phyloP scores from a whole-genome alignment of 2,329 filamentous ascomycete species.

The Xylariaceae sp. region DNA sequence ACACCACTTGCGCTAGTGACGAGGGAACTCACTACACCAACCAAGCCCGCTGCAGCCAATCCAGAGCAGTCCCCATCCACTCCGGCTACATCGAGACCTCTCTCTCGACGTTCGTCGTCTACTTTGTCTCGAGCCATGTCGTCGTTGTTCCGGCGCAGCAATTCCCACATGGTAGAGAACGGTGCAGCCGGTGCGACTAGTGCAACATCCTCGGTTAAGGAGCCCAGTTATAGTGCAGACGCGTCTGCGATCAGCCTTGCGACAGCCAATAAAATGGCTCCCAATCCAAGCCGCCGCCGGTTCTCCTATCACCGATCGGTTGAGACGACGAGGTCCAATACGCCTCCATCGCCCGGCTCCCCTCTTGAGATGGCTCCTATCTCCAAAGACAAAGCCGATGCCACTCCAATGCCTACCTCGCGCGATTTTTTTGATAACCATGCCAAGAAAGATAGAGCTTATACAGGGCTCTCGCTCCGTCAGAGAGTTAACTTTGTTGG shows the following conservation, averaged over 20 bases:
- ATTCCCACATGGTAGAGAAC: constrained; percentile 36
- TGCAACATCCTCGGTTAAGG: constrained; percentile 30
- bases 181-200: constrained; percentile 2
- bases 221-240: constrained; percentile 34
- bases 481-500: constrained; percentile 54
- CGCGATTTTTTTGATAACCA: constrained; percentile 53
- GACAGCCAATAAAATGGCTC: constrained; percentile 30
- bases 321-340: constrained; percentile 40
- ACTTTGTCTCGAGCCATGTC: constrained; percentile 35
- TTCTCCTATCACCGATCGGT: constrained; percentile 42
- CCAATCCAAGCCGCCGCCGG: constrained; percentile 35
- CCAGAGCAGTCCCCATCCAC: constrained; percentile 26
- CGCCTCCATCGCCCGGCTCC: constrained; percentile 44
- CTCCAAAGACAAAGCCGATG: constrained; percentile 33
- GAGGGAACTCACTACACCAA: constrained; percentile 10
- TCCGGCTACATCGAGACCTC: constrained; percentile 23
- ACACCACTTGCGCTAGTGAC: constrained; percentile 15
- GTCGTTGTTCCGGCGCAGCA: constrained; percentile 37
- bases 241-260: constrained; percentile 33
- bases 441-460: constrained; percentile 57
- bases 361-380: constrained; percentile 33
- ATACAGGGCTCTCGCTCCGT: constrained; percentile 57
- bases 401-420: constrained; percentile 45
- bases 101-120: constrained; percentile 34
- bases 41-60: constrained; percentile 25